Base-by-base conservation (phyloP, 371 early-diverging fungal genomes). In the Saksenaea vasiformis region DNA sequence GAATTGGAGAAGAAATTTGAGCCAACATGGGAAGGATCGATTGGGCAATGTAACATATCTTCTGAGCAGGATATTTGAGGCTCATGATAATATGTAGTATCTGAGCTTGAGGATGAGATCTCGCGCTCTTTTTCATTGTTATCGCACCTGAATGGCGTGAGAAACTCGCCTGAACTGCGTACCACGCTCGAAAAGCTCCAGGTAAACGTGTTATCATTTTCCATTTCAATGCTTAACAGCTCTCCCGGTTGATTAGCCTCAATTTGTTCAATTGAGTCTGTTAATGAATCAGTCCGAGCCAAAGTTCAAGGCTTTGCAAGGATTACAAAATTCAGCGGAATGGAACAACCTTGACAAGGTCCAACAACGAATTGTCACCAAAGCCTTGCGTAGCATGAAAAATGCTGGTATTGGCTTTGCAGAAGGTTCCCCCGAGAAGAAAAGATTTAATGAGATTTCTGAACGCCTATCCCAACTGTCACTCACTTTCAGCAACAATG, bases 1-100 rank as follows among this genome's bases (percentile, higher is more conserved):
- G 67, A 78, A 34, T 68, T 85, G 10, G 86, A 86, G 38, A 73
- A 72, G 24, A 61, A 70, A 7, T 84, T 89, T 59, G 69, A 74
- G n/a, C 87, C 89, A 1, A 85, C 84, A 0, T 89, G 82, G 80
- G 87, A 84, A 36, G 85, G 87, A 17, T 82, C 87, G 1, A 82
- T 88, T 72, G 86, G 85, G 17, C 65, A 74, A 68, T 76, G 85
- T 82, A 78, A 65, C 76, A 15, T 3, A 5, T 60, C 13, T 13
- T n/a, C 4, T 44, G 27, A 11, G 5, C 17, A 19, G 27, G 26
- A 24, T 27, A 59, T 14, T 22, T n/a, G 22, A 31, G 5, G 15
- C 17, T 41, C 14, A n/a, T 36, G 17, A 22, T 35, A 56, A 62
- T 35, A 53, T 34, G 27, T 65, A 80, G 87, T 85, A 34, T 77